Conservation (phyloP, 345 rosid species). For the Rubroshorea leprosula region DNA sequence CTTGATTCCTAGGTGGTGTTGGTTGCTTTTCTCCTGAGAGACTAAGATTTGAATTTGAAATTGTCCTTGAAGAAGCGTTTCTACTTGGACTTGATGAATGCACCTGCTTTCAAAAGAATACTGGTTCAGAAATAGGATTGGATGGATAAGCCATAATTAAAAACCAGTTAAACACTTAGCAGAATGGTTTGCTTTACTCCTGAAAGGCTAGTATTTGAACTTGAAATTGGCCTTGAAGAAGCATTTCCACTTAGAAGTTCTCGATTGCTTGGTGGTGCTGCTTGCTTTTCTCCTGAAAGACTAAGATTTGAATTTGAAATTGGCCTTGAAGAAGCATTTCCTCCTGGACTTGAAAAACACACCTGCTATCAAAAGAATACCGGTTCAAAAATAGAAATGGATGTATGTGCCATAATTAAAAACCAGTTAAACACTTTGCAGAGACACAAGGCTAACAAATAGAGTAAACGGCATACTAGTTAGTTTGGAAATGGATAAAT, state of each 20-base stretch:
- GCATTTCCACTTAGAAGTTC: background rate
- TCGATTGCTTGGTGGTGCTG: background rate
- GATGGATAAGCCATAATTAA: too few relatives aligned
- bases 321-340: background rate
- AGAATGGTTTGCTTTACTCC: too few relatives aligned
- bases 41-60: too few relatives aligned
- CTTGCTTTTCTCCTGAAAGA: background rate
- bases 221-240: background rate
- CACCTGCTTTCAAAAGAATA: too few relatives aligned
- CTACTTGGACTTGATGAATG: too few relatives aligned
- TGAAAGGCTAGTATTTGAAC: background rate
- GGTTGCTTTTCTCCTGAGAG: conserved; percentile 8
- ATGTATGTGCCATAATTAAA: background rate
- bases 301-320: background rate
- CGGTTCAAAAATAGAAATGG: background rate
- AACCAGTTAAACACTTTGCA: background rate
- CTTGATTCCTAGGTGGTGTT: too few relatives aligned
- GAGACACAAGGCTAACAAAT: background rate
- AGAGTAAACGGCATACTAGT: background rate
- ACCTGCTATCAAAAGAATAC: conserved; percentile 9
- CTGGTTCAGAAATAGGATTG: too few relatives aligned
- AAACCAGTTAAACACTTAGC: too few relatives aligned
- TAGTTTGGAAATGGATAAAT: background rate
- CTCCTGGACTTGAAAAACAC: background rate
- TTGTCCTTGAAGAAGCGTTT: too few relatives aligned